Conservation (phyloP, 2,329 filamentous ascomycete genomes). For the Aspergillus eucalypticola region DNA sequence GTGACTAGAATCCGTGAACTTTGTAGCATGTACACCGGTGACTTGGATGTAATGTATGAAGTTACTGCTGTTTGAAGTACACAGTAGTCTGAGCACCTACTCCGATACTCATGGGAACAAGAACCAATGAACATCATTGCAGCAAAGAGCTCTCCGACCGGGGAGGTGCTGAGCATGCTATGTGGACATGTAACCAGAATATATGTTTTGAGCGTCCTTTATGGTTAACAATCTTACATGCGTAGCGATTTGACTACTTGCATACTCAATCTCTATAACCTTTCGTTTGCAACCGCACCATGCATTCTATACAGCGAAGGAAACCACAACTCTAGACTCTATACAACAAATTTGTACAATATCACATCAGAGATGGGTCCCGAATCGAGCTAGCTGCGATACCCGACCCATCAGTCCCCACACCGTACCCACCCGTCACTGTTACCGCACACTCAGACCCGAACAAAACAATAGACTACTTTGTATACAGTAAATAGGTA, state of each 20-base stretch:
- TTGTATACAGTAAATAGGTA: too few relatives aligned
- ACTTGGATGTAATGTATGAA: background rate
- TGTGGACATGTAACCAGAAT: background rate
- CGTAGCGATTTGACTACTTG: background rate
- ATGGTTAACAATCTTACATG: background rate
- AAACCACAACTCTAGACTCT: too few relatives aligned
- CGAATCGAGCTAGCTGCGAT: background rate
- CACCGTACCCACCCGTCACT: background rate
- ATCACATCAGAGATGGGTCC: background rate
- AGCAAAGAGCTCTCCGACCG: too few relatives aligned
- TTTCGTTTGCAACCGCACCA: too few relatives aligned
- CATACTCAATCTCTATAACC: background rate
- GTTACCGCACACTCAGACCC: background rate
- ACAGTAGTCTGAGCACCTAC: too few relatives aligned
- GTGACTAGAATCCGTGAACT: background rate
- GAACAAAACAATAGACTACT: too few relatives aligned
- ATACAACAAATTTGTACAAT: background rate
- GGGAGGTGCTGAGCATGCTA: background rate
- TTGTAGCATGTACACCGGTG: background rate
- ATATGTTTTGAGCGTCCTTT: background rate
- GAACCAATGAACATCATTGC: too few relatives aligned
- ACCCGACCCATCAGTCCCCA: background rate
- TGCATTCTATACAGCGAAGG: too few relatives aligned
- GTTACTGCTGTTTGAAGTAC: background rate
- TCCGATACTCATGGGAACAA: too few relatives aligned